Percentiles rank a stretch among this genome's conserved stretches.
Evolutionary conservation across 352 stramenopile species (phyloP).

Genomic region (Aphanomyces stellatus): DNA sequence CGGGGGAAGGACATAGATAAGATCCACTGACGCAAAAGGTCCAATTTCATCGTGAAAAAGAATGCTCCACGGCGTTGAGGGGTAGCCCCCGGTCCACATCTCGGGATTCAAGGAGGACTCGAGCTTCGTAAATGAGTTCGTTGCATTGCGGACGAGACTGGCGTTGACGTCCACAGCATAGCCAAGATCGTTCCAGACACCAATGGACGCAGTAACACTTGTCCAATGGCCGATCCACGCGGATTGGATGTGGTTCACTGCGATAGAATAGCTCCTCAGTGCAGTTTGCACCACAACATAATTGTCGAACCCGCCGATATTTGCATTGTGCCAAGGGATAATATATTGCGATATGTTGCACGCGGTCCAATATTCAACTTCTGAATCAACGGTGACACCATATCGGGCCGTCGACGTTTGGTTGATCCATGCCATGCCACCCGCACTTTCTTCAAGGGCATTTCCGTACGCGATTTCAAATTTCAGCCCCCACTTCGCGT

Average conservation of each 20-base stretch:
- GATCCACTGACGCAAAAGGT: background rate
- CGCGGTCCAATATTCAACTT: background rate
- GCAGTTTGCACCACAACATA: background rate
- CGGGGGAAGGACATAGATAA: background rate
- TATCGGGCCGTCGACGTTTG: background rate
- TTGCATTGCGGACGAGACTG: background rate
- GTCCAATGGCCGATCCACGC: background rate
- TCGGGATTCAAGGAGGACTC: background rate
- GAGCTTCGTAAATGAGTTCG: background rate
- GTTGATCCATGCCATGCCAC: background rate
- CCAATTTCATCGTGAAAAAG: background rate
- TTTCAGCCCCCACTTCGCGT: background rate
- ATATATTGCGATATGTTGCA: background rate
- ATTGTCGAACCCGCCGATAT: background rate
- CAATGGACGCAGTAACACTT: background rate
- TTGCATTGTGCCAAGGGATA: constrained; percentile 6
- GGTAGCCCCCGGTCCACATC: background rate
- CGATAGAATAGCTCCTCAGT: background rate
- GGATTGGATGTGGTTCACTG: background rate
- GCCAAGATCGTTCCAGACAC: background rate
- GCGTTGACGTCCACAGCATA: background rate
- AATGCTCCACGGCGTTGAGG: background rate
- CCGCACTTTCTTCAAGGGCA: background rate
- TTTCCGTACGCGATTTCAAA: background rate
- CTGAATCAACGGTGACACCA: background rate